A percentile compares a stretch with the other conserved stretches of the same genome.
These are phyloP conservation scores for Baeospora myosura DNA, from an alignment of 1,284 basidiomycete species.

Conservation along the genomic window DNA sequence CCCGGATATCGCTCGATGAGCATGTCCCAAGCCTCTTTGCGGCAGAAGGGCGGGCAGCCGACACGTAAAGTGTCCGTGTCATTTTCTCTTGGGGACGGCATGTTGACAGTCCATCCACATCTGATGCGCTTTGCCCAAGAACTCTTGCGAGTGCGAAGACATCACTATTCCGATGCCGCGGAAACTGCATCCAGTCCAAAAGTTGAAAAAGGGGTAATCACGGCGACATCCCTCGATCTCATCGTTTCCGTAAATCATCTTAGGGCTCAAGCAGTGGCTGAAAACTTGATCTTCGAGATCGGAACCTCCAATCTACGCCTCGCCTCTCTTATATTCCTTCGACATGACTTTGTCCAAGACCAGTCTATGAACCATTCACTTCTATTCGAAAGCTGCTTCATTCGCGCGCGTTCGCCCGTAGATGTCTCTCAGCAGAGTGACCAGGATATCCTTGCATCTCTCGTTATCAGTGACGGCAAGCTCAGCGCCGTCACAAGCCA, in stretches of 20 bases:
- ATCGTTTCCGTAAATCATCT: constrained; percentile 32
- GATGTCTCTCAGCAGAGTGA: constrained; percentile 30
- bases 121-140: constrained; percentile 58
- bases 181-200: too few species aligned
- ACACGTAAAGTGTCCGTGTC: constrained; percentile 30
- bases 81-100: constrained; percentile 35
- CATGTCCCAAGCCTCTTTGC: constrained; percentile 38
- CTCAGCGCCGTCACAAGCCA: constrained; percentile 37
- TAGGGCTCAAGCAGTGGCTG: constrained; percentile 44
- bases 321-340: constrained; percentile 28
- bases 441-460: constrained; percentile 53
- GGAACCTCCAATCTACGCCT: constrained; percentile 34
- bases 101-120: constrained; percentile 49
- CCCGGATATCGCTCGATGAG: constrained; percentile 18
- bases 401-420: constrained; percentile 50
- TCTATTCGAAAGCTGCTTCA: constrained; percentile 38
- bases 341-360: constrained; percentile 20
- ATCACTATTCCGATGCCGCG: constrained; percentile 13
- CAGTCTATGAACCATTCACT: constrained; percentile 42
- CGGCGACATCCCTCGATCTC: constrained; percentile 18
- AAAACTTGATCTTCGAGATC: constrained; percentile 39
- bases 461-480: constrained; percentile 40
- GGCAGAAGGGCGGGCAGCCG: constrained; percentile 22
- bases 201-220: neutral
- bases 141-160: constrained; percentile 42